Percentiles rank a stretch among this genome's conserved stretches.
Conservation (phyloP, 2,329 filamentous ascomycete species). For the Aspergillus sp. region DNA sequence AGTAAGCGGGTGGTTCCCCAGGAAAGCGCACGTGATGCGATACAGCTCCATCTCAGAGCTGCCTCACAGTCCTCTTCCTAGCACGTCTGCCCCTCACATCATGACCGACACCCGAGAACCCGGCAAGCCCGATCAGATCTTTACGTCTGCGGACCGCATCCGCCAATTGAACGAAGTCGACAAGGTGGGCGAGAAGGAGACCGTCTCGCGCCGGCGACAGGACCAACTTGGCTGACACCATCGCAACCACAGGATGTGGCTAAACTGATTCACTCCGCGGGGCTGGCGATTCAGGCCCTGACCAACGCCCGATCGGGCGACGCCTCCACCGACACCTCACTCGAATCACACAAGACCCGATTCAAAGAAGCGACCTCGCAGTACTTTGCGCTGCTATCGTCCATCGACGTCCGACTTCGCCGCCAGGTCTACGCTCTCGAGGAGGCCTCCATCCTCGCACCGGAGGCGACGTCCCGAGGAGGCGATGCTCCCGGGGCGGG, state of each 20-base stretch:
- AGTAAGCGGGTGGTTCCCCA: slow-evolving; percentile 1
- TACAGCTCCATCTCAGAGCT: not conserved
- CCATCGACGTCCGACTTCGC: slow-evolving; percentile 71
- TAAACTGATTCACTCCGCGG: slow-evolving; percentile 58
- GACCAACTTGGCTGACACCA: not conserved
- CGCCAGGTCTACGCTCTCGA: slow-evolving; percentile 76
- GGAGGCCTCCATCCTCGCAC: slow-evolving; percentile 70
- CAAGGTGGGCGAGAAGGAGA: slow-evolving; percentile 47
- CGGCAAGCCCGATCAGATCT: slow-evolving; percentile 37
- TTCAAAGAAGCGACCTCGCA: slow-evolving; percentile 56
- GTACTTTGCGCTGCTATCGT: slow-evolving; percentile 72
- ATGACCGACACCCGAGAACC: slow-evolving; percentile 25
- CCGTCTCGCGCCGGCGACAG: not conserved
- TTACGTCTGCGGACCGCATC: slow-evolving; percentile 75
- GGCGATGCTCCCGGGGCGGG: slow-evolving; percentile 28
- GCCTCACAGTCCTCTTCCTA: not conserved
- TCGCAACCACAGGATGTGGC: slow-evolving; percentile 46
- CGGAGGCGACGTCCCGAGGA: slow-evolving; percentile 37
- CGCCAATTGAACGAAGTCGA: slow-evolving; percentile 78
- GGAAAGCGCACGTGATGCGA: slow-evolving; percentile 11
- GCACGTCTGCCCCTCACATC: not conserved
- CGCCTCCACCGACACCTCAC: slow-evolving; percentile 38
- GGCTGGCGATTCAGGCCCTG: slow-evolving; percentile 63
- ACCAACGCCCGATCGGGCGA: slow-evolving; percentile 48
- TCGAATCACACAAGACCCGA: slow-evolving; percentile 58